phyloP scores from a whole-genome alignment of 2,329 filamentous ascomycete genomes.

The Scytalidium sp. region DNA sequence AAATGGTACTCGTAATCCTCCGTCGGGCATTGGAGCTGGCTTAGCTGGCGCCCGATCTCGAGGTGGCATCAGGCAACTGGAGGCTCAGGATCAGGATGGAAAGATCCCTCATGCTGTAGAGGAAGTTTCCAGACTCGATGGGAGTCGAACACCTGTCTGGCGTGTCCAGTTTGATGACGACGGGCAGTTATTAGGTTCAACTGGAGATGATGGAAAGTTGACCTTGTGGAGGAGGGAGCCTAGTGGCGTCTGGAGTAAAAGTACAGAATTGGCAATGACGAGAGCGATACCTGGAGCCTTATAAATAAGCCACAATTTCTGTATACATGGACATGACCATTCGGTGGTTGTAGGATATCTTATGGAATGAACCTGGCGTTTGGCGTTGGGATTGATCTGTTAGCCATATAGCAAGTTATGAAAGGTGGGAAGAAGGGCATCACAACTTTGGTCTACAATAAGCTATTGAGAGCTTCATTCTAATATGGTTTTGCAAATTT shows the following conservation, averaged over 20 bases:
- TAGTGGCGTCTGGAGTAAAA: conserved; percentile 56
- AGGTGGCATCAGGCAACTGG: conserved; percentile 45
- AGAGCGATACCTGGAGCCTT: conserved; percentile 1
- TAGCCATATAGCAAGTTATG: background rate
- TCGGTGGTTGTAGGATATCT: too few species aligned
- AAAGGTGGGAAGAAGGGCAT: background rate
- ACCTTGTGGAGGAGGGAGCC: conserved; percentile 60
- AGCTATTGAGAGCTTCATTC: background rate
- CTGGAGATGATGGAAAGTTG: conserved; percentile 71
- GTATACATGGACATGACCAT: background rate
- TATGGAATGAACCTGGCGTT: background rate
- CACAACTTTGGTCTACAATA: background rate
- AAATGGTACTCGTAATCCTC: conserved; percentile 29
- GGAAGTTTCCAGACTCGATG: conserved; percentile 65
- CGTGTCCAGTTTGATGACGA: conserved; percentile 67
- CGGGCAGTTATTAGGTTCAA: conserved; percentile 71
- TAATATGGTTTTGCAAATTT: too few species aligned
- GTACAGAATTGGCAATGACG: conserved; percentile 42
- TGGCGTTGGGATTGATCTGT: background rate
- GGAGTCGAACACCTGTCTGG: conserved; percentile 71
- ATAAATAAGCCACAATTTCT: background rate
- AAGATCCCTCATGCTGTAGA: conserved; percentile 61
- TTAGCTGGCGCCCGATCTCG: conserved; percentile 39
- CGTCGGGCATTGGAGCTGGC: conserved; percentile 52
- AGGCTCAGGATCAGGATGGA: conserved; percentile 50